Percentiles rank a stretch among this genome's conserved stretches.
Evolutionary conservation across 495 filamentous ascomycete genomes (phyloP).

Genomic region (Xylaria castorea): DNA sequence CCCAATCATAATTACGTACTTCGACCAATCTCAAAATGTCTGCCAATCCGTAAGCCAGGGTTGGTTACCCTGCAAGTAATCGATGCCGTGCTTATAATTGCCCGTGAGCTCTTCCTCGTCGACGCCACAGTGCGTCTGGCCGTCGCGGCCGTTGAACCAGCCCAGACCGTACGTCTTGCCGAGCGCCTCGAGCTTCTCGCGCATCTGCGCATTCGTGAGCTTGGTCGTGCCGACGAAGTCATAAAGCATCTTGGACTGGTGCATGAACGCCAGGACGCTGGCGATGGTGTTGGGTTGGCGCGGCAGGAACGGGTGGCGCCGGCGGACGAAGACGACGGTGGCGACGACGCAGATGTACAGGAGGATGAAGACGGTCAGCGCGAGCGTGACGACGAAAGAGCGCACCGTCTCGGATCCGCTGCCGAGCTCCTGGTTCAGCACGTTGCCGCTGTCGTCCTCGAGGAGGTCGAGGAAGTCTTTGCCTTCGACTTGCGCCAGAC

Average conservation of each 20-base stretch:
- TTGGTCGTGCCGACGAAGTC: slow-evolving; percentile 72
- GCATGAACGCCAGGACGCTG: slow-evolving; percentile 73
- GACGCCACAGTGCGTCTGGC: slow-evolving; percentile 69
- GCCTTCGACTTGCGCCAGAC: slow-evolving; percentile 65
- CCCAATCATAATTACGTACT: neutral
- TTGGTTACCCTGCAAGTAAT: slow-evolving; percentile 48
- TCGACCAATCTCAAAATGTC: slow-evolving; percentile 2
- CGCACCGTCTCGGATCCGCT: slow-evolving; percentile 65
- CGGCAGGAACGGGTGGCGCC: slow-evolving; percentile 69
- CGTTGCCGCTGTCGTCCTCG: slow-evolving; percentile 18
- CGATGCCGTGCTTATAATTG: slow-evolving; percentile 65
- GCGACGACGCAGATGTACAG: slow-evolving; percentile 61
- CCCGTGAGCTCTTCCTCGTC: slow-evolving; percentile 71
- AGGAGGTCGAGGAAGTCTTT: slow-evolving; percentile 54
- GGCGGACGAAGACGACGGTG: slow-evolving; percentile 57
- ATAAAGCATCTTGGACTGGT: slow-evolving; percentile 76
- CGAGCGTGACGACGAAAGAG: slow-evolving; percentile 66
- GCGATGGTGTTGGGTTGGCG: slow-evolving; percentile 77
- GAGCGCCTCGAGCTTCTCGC: slow-evolving; percentile 54
- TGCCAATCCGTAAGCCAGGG: slow-evolving; percentile 45
- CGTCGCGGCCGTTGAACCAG: slow-evolving; percentile 74
- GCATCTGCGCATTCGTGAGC: slow-evolving; percentile 63
- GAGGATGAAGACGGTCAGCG: slow-evolving; percentile 64
- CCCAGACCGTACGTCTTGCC: slow-evolving; percentile 73
- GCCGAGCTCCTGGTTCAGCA: slow-evolving; percentile 46